These are phyloP conservation scores for Ophiostoma piceae DNA, from an alignment of 2,329 filamentous ascomycete species.

Conservation along the genomic window DNA sequence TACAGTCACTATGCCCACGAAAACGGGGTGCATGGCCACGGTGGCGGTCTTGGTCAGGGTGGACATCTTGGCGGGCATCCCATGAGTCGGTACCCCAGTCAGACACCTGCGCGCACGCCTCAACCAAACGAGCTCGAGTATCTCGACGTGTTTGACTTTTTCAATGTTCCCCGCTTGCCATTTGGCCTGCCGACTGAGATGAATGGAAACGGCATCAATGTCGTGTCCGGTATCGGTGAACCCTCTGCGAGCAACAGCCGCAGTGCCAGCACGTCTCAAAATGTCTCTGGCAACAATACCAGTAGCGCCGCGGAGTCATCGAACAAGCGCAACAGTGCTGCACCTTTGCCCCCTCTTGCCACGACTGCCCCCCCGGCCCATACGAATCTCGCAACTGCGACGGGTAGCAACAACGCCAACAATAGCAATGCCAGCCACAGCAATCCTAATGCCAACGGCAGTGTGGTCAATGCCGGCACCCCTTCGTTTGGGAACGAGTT, in stretches of 20 bases:
- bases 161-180: slow-evolving; percentile 76
- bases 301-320: neutral
- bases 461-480: slow-evolving; percentile 18
- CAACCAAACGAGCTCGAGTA: slow-evolving; percentile 82
- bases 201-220: slow-evolving; percentile 18
- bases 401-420: neutral
- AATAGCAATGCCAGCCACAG: neutral
- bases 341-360: neutral
- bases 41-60: slow-evolving; percentile 24
- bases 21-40: slow-evolving; percentile 24
- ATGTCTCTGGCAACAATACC: neutral
- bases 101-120: slow-evolving; percentile 61
- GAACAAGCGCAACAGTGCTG: neutral
- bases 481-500: slow-evolving; percentile 53
- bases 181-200: slow-evolving; percentile 36
- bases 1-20: slow-evolving; percentile 15
- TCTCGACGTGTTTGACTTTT: slow-evolving; percentile 89
- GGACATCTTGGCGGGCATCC: slow-evolving; percentile 28
- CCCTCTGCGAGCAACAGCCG: slow-evolving; percentile 15
- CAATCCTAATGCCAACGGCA: slow-evolving; percentile 21
- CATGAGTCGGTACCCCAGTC: slow-evolving; percentile 45
- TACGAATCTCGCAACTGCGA: neutral
- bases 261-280: slow-evolving; percentile 5
- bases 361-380: neutral
- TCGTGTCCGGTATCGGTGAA: slow-evolving; percentile 17